Base-by-base conservation (phyloP, 768 basidiomycete genomes). In the Lactarius sanguifluus region DNA sequence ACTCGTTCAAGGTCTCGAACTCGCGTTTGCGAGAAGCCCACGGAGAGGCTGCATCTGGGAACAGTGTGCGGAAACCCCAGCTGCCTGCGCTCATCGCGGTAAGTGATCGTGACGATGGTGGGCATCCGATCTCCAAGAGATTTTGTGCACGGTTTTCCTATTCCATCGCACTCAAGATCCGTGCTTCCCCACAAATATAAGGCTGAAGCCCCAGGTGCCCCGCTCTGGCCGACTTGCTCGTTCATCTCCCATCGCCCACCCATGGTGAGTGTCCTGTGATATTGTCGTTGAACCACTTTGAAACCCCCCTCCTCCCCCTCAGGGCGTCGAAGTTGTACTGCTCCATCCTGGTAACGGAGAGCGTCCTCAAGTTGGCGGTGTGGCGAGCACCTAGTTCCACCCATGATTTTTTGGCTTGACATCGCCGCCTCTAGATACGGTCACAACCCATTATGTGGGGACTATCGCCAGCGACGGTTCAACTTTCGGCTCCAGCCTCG, bases 391-490 rank as follows among this genome's bases (percentile, higher is more conserved):
- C 28, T n/a, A 40, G 18, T 16, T 40, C 40, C 54, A 50, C 61
- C 66, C 52, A 18, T 57, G 47, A 40, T 15, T n/a, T 38, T 25
- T 54, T 47, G 20, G 50, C 28, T 40, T 43, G 54, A 62, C 12
- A n/a, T 30, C 16, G 54, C 43, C n/a, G 2, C 18, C 10, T 16
- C 20, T 71, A 90, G 90, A 91, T 79, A 82, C 30, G 43, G 91
- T 93, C 30, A 77, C 66, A 15, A 91, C 93, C 64, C 90, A 94
- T 76, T 94, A 94, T 73, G 82, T 87, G 58, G 93, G 91, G 32
- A 91, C 82, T 20, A 82, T 93, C 25, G 30, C 71, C 3, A 77
- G 43, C 43, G 18, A 89, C 72, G 90, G 89, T 52, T 77, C 62
- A 18, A 78, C 76, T 71, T 92, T 92, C 77, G 91, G 93, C 79